Base-by-base conservation (phyloP, 2,329 filamentous ascomycete species). In the Triangularia verruculosa region DNA sequence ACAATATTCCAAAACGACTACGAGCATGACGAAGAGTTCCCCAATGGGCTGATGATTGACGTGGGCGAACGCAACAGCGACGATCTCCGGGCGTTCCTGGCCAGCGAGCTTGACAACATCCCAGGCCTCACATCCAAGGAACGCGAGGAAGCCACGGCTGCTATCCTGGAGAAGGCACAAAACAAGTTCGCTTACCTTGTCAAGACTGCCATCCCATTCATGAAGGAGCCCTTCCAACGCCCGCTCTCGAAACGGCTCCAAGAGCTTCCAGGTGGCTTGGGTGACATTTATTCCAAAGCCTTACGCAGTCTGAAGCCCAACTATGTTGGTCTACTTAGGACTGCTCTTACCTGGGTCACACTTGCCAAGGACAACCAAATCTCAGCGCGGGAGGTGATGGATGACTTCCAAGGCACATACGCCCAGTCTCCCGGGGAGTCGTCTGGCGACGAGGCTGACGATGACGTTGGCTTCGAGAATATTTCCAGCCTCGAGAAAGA, bases 301-400 rank as follows among this genome's bases (percentile, higher is more conserved):
- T 27, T 70, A 34, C 39, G 63, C 9, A 63, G 59, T 8, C 67
- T 70, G 62, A 67, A 62, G 43, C 62, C 69, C 2, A 69, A 70
- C 53, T 70, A 70, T 30, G 24, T 68, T n/a, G 67, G 57, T 0
- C 66, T 70, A 1, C 66, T 70, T 4, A 66, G 66, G 6, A 68
- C 68, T 1, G 64, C 67, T 2, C 63, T 70, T 3, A 70, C 66
- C 7, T 68, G 67, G 69, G 60, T 62, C 0, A 47, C 68, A 8
- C 57, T 69, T 0, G 20, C 54, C 2, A 57, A 60, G 1, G 57
- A 61, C 0, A 57, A 30, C 3, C 63, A 59, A 58, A 28, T 34
- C 20, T 3, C 64, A 59, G 1, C 28, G 27, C 7, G 61, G 8
- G 69, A 69, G 61, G 51, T 70, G 5, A 69, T 70, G 68, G 69